Base-by-base conservation (phyloP, 78 protist species). In the Polysphondylium violaceum region DNA sequence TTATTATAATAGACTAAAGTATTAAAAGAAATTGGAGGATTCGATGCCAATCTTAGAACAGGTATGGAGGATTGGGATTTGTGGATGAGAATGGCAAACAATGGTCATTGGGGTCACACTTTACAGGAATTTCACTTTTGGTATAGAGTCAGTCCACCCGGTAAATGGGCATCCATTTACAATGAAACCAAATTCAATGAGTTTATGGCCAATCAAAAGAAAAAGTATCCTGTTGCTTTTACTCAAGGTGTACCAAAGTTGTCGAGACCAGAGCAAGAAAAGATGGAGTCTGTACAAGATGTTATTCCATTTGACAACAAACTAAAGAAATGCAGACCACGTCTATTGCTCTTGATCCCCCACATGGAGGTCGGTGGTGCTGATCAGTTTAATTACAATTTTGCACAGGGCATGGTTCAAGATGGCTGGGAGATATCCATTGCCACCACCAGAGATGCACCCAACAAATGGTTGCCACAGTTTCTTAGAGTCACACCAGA, bases 11-110 rank as follows among this genome's bases (percentile, higher is more conserved):
- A 78, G 88, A 81, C 89, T 25, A 56, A 81, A 19, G 89, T 59
- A 25, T 56, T 81, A 56, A 51, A 51, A 36, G 27, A 81, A 53
- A 53, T 81, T 67, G 89, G 89, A 17, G 89, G 89, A 29, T 81
- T 81, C 4, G 77, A 81, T 68, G 67, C 35, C n/a, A 40, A 35
- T 19, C 40, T 81, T 41, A 81, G 50, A 19, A 38, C 36, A 0
- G 89, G 89, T 68, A 81, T 81, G 89, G 89, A 81, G 11, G 89
- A 81, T 81, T 81, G 89, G 89, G 89, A 81, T 56, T 7, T 81
- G 12, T 81, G 89, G 89, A 27, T 81, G 31, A 67, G 77, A 55
- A 81, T 81, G 89, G 89, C 89, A 5, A 58, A 81, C 68, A 81
- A 81, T 67, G 89, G 89, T 35, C 89, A 81, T 55, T 81, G 89